phyloP scores from a whole-genome alignment of 148 eudicot genomes.

The Camellia sinensis region DNA sequence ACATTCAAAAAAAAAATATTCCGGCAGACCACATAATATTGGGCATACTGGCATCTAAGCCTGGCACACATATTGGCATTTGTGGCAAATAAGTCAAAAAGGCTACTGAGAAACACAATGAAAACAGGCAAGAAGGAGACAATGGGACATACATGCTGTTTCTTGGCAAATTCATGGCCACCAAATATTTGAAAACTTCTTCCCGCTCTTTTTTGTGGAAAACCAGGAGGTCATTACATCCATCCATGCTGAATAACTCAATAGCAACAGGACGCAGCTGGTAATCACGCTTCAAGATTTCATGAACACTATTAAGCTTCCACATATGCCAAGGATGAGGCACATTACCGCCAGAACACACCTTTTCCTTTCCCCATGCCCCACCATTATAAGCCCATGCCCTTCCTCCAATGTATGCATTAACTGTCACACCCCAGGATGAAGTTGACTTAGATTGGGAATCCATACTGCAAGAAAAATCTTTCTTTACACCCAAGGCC shows the following conservation, averaged over 20 bases:
- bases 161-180: conserved; percentile 97
- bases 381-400: conserved; percentile 99
- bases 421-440: conserved; percentile 65
- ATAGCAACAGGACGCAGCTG: conserved; percentile 98
- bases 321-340: conserved; percentile 97
- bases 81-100: neutral
- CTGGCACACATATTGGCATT: too few species aligned
- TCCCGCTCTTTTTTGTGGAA: conserved; percentile 99
- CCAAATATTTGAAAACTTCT: conserved; percentile 89
- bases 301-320: conserved; percentile 98
- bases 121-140: neutral
- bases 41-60: too few species aligned
- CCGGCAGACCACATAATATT: too few species aligned
- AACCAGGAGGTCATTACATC: conserved; percentile 94
- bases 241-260: conserved; percentile 99
- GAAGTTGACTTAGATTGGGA: conserved; percentile 83
- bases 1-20: neutral
- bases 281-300: conserved; percentile 96
- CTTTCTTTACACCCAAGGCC: conserved; percentile 96
- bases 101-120: neutral
- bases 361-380: conserved; percentile 99
- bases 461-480: conserved; percentile 64
- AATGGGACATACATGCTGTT: conserved; percentile 85
- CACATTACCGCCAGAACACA: conserved; percentile 64
- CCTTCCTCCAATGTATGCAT: conserved; percentile 70